Evolutionary conservation across 208 protist genomes (phyloP).

Genomic region (Willaertia magna): DNA sequence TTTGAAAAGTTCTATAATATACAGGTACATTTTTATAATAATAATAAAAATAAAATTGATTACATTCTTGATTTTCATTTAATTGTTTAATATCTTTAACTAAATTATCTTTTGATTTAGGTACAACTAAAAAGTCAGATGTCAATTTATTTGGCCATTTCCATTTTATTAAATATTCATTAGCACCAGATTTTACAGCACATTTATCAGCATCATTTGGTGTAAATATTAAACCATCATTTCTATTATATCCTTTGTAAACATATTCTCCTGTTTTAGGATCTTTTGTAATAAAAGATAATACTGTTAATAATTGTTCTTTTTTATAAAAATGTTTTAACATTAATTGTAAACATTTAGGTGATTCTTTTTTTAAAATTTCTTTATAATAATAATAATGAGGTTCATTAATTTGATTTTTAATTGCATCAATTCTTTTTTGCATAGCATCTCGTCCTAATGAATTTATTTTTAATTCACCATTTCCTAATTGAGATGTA

Average conservation of each 20-base stretch:
- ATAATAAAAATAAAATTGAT: background rate
- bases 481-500: background rate
- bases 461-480: background rate
- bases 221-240: constrained; percentile 19
- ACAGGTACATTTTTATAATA: background rate
- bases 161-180: constrained; percentile 13
- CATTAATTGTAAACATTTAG: background rate
- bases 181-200: background rate
- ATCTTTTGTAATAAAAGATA: background rate
- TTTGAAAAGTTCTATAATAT: background rate
- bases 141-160: constrained; percentile 21
- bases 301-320: background rate
- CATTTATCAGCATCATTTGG: background rate
- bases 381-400: background rate
- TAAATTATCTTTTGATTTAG: background rate
- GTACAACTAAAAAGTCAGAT: background rate
- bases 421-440: background rate
- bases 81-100: background rate
- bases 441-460: background rate
- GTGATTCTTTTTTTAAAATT: background rate
- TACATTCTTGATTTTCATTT: background rate
- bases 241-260: constrained; percentile 6
- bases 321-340: constrained; percentile 9
- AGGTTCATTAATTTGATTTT: background rate
- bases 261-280: background rate